phyloP scores from a whole-genome alignment of 306 rosid genomes.

The Trifolium fragiferum region DNA sequence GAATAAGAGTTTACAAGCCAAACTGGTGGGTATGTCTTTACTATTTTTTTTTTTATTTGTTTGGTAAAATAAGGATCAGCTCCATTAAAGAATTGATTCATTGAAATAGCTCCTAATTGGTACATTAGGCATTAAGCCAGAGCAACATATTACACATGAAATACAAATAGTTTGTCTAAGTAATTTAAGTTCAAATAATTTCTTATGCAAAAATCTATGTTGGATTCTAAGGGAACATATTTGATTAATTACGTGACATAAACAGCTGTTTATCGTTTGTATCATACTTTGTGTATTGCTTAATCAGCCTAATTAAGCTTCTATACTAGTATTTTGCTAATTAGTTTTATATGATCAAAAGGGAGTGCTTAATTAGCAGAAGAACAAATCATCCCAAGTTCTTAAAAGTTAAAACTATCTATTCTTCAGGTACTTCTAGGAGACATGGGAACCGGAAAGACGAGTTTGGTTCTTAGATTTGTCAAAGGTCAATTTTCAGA shows the following conservation, averaged over 20 bases:
- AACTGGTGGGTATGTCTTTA: conserved; percentile 94
- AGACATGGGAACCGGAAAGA: conserved; percentile 91
- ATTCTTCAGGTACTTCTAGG: conserved; percentile 77
- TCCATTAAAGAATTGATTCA: not conserved
- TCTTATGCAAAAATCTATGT: not conserved
- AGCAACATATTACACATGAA: not conserved
- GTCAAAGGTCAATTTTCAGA: conserved; percentile 86
- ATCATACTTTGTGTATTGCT: not conserved
- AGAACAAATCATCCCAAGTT: too few relatives aligned
- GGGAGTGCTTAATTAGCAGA: too few relatives aligned
- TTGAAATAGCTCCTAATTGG: not conserved
- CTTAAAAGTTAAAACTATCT: too few relatives aligned
- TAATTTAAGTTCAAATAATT: not conserved
- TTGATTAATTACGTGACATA: not conserved
- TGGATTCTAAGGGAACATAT: not conserved
- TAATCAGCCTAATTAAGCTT: not conserved
- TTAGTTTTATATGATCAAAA: too few relatives aligned
- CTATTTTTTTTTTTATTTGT: not conserved
- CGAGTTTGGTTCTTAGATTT: conserved; percentile 87
- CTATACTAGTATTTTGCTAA: too few relatives aligned
- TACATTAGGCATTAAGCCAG: not conserved
- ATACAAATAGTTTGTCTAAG: conserved; percentile 15
- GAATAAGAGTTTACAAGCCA: conserved; percentile 82
- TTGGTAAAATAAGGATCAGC: not conserved
- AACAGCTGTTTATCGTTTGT: not conserved